A percentile compares a stretch with the other conserved stretches of the same genome.
phyloP scores from a whole-genome alignment of 768 basidiomycete species.

The Lactarius psammicola region DNA sequence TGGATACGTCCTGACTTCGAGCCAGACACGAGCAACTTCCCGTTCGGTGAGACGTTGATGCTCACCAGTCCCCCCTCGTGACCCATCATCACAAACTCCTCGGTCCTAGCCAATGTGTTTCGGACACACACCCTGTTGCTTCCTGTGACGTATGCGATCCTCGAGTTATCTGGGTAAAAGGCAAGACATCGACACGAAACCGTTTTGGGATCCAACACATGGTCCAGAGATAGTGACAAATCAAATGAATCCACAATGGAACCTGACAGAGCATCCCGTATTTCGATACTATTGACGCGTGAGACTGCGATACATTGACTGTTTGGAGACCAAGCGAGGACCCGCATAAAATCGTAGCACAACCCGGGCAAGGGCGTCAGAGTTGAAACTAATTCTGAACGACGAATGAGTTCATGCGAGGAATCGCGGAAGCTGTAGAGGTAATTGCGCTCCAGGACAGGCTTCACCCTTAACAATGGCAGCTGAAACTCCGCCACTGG shows the following conservation, averaged over 20 bases:
- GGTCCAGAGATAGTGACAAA: not conserved
- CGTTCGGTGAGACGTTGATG: not conserved
- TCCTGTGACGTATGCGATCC: not conserved
- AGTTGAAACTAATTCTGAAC: not conserved
- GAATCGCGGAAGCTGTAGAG: no score
- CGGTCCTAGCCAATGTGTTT: not conserved
- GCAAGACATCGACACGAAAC: not conserved
- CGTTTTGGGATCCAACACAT: not conserved
- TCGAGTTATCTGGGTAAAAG: not conserved
- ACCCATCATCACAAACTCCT: not conserved
- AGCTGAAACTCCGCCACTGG: no score
- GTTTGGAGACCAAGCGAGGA: not conserved
- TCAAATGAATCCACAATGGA: not conserved
- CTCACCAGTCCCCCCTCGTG: not conserved
- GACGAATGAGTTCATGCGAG: no score
- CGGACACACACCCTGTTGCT: not conserved
- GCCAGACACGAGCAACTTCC: not conserved
- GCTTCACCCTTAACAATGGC: no score
- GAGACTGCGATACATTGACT: not conserved
- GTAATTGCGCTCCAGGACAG: no score
- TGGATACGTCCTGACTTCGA: not conserved
- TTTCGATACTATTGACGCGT: not conserved
- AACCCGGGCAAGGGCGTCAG: no score
- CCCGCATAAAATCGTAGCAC: not conserved
- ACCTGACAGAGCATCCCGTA: not conserved